Conservation (phyloP, 2,329 filamentous ascomycete genomes). For the Sclerotinia nivalis region DNA sequence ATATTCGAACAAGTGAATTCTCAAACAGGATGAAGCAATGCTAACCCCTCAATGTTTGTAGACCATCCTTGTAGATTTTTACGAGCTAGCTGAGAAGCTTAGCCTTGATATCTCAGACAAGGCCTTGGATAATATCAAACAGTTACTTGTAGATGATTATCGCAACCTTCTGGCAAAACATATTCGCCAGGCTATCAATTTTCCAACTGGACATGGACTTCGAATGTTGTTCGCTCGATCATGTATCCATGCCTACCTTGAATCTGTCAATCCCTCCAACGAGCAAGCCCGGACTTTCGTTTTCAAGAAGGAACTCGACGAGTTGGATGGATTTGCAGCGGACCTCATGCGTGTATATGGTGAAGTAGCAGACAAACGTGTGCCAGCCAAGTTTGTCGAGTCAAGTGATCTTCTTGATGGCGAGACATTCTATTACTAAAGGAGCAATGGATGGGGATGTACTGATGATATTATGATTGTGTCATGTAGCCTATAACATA, state of each 20-base stretch:
- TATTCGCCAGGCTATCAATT: not conserved
- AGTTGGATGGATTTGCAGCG: constrained; percentile 24
- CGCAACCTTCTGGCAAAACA: not conserved
- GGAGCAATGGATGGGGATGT: not conserved
- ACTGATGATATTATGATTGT: not conserved
- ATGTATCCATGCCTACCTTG: not conserved
- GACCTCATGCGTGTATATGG: constrained; percentile 21
- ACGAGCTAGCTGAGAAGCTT: not conserved
- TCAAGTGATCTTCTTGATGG: not conserved
- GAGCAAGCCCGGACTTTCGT: not conserved
- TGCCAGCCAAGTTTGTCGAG: not conserved
- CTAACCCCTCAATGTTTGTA: not conserved
- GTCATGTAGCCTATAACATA: not conserved
- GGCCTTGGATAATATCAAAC: not conserved
- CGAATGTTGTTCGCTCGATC: not conserved
- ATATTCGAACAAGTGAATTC: not conserved
- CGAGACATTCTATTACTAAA: not conserved
- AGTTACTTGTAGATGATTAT: not conserved
- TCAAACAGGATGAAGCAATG: not conserved
- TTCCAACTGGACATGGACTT: not conserved
- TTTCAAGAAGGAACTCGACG: constrained; percentile 23
- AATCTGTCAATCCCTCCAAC: not conserved
- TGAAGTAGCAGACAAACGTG: not conserved
- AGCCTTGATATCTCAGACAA: not conserved
- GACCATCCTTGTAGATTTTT: not conserved